These are phyloP conservation scores for Chernovozyma sophiae-reginae DNA, from an alignment of 1,139 yeast species.

Conservation along the genomic window DNA sequence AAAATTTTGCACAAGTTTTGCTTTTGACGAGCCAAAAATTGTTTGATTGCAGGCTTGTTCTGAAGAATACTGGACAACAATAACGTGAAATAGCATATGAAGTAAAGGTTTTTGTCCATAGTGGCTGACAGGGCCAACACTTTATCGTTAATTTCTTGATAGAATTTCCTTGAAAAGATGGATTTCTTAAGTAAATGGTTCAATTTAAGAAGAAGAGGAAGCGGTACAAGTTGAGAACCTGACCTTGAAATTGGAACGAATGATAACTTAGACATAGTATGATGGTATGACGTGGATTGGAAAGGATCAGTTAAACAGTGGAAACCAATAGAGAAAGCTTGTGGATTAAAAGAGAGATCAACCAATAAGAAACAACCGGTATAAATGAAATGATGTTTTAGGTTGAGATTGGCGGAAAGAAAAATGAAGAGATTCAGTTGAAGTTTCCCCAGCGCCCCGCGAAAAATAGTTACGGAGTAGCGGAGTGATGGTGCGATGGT, in stretches of 20 bases:
- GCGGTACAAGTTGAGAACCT: slow-evolving; percentile 10
- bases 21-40: slow-evolving; percentile 27
- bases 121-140: slow-evolving; percentile 33
- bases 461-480: too few relatives aligned
- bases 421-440: too few relatives aligned
- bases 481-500: too few relatives aligned
- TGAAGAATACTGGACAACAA: slow-evolving; percentile 38
- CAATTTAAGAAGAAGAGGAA: slow-evolving; percentile 18
- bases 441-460: too few relatives aligned
- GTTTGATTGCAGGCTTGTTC: slow-evolving; percentile 31
- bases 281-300: too few relatives aligned
- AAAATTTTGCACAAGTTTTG: slow-evolving; percentile 19
- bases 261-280: not conserved
- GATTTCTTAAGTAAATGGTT: slow-evolving; percentile 21
- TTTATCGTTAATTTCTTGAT: slow-evolving; percentile 40
- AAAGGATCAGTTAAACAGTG: too few relatives aligned
- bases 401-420: too few relatives aligned
- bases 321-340: too few relatives aligned
- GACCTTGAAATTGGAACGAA: slow-evolving; percentile 1
- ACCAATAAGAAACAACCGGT: too few relatives aligned
- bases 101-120: slow-evolving; percentile 39
- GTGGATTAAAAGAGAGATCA: too few relatives aligned
- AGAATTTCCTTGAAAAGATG: slow-evolving; percentile 34
- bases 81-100: slow-evolving; percentile 42
- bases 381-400: too few relatives aligned